Percentiles rank a stretch among this genome's conserved stretches.
These are phyloP conservation scores for Apophysomyces trapeziformis DNA, from an alignment of 371 early-diverging fungal genomes.

Conservation along the genomic window DNA sequence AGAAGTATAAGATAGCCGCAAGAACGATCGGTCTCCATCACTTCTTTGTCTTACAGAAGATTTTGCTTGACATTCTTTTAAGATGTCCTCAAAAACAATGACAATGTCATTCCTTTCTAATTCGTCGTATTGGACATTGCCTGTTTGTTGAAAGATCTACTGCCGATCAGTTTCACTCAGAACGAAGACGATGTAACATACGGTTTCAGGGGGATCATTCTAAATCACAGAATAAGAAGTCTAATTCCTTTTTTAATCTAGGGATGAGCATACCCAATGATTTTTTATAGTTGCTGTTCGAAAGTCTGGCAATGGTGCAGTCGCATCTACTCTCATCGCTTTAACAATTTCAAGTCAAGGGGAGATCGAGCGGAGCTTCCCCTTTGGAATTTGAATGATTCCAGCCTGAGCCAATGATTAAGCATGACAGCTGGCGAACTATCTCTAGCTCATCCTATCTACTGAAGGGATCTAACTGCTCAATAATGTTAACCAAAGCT, in stretches of 20 bases:
- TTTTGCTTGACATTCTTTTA: conserved; percentile 13
- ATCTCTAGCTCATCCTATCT: too few species aligned
- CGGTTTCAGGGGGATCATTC: conserved; percentile 33
- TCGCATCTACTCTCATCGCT: neutral
- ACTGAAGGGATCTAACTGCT: too few species aligned
- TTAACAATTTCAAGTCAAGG: neutral
- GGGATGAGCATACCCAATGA: conserved; percentile 26
- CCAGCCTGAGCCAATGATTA: too few species aligned
- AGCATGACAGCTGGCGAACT: too few species aligned
- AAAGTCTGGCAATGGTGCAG: conserved; percentile 17
- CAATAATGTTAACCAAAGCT: too few species aligned
- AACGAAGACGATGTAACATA: neutral
- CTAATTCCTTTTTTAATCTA: neutral
- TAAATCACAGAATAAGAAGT: neutral
- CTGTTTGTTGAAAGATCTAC: conserved; percentile 27
- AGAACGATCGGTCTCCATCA: neutral
- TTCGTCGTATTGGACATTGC: neutral
- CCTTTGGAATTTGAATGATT: neutral
- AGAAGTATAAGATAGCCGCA: neutral
- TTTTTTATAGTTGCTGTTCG: conserved; percentile 26
- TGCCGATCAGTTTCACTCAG: neutral
- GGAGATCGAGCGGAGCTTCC: neutral
- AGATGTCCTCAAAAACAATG: conserved; percentile 7
- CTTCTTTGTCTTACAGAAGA: conserved; percentile 16
- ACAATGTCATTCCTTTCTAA: conserved; percentile 7